These are phyloP conservation scores for Rhizopogon roseolus DNA, from an alignment of 768 basidiomycete species.

Conservation along the genomic window DNA sequence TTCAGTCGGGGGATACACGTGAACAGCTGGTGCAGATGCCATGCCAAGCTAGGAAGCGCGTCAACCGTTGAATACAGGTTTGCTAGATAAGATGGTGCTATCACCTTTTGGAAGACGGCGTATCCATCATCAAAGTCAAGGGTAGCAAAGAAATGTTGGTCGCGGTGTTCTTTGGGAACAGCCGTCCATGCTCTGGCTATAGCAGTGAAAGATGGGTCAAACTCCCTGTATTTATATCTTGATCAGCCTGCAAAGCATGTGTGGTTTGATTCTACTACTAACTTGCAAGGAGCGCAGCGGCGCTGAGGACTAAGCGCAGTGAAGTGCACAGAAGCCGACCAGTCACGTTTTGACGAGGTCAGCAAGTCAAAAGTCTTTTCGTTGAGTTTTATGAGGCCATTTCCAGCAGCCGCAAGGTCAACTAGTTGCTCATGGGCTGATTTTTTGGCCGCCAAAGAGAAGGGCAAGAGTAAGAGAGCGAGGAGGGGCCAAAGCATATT, in stretches of 20 bases:
- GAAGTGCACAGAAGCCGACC: constrained; percentile 83
- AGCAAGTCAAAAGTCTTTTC: constrained; percentile 72
- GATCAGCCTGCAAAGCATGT: not conserved
- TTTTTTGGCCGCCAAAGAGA: constrained; percentile 25
- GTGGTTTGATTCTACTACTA: constrained; percentile 26
- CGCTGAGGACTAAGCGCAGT: constrained; percentile 81
- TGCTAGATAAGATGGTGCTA: not conserved
- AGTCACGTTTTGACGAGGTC: constrained; percentile 70
- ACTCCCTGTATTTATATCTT: constrained; percentile 51
- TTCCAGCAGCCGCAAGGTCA: constrained; percentile 62
- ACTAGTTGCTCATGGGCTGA: constrained; percentile 52
- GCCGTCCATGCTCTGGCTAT: constrained; percentile 83
- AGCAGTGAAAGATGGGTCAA: constrained; percentile 76
- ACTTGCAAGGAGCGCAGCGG: constrained; percentile 93
- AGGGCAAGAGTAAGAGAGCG: constrained; percentile 27
- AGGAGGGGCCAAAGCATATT: constrained; percentile 19
- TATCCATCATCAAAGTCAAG: constrained; percentile 82
- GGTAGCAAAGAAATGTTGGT: constrained; percentile 89
- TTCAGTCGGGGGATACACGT: constrained; percentile 66
- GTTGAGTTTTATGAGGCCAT: constrained; percentile 82
- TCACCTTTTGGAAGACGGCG: constrained; percentile 76
- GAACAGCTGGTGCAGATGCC: constrained; percentile 78
- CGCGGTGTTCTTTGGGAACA: constrained; percentile 52
- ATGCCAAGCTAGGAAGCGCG: constrained; percentile 62
- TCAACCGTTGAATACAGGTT: constrained; percentile 6